Percentiles rank a stretch among this genome's conserved stretches.
Evolutionary conservation across 1,284 basidiomycete genomes (phyloP).

Genomic region (Pholiota adiposa): DNA sequence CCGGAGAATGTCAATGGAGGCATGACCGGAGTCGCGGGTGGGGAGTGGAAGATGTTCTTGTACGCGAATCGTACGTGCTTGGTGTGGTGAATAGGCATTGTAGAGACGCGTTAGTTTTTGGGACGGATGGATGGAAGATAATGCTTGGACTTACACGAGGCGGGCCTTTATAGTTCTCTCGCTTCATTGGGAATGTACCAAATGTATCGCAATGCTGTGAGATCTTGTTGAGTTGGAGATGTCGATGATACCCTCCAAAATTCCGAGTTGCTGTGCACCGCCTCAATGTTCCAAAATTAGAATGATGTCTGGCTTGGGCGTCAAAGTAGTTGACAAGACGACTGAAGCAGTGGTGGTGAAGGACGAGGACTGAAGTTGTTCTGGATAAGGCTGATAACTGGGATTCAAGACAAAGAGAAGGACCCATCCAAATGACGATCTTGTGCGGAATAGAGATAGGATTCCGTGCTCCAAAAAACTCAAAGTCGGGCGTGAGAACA

Average conservation of each 20-base stretch:
- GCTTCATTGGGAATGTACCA: background rate
- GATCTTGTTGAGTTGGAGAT: background rate
- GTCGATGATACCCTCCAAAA: background rate
- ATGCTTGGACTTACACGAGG: too few species aligned
- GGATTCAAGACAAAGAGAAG: too few species aligned
- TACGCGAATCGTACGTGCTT: slow-evolving; percentile 38
- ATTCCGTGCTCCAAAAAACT: background rate
- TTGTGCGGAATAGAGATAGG: background rate
- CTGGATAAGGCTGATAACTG: too few species aligned
- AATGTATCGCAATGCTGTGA: background rate
- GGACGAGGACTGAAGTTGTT: too few species aligned
- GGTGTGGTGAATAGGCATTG: slow-evolving; percentile 9
- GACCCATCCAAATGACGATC: background rate
- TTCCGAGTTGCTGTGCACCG: background rate
- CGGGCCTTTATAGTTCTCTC: background rate
- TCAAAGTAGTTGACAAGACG: background rate
- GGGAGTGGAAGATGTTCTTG: slow-evolving; percentile 29
- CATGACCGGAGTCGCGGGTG: slow-evolving; percentile 5
- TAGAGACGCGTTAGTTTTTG: background rate
- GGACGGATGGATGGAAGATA: background rate
- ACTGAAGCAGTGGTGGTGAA: background rate
- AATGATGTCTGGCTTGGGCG: background rate
- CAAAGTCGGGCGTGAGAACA: background rate
- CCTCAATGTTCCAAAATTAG: background rate
- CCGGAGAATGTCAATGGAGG: background rate